Evolutionary conservation across 2,329 filamentous ascomycete genomes (phyloP).

Genomic region (Purpureocillium takamizusanense): DNA sequence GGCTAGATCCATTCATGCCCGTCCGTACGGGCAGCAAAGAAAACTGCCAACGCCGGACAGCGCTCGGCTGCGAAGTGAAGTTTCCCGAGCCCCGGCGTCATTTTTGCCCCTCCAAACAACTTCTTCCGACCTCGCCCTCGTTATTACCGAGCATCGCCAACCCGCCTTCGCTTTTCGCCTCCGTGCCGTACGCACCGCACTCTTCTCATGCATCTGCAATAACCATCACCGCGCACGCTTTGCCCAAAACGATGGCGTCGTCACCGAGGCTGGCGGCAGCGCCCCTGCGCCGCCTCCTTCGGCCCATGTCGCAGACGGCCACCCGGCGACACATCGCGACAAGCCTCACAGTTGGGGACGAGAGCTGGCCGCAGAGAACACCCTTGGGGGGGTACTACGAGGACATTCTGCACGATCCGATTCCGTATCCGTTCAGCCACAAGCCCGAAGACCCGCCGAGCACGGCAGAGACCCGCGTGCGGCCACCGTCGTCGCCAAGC

Average conservation of each 20-base stretch:
- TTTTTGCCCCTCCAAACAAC: conserved; percentile 1
- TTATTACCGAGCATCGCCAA: too few species aligned
- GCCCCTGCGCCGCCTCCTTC: conserved; percentile 19
- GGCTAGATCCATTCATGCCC: too few species aligned
- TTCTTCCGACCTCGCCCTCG: too few species aligned
- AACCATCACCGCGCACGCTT: neutral
- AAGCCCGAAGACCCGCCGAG: conserved; percentile 36
- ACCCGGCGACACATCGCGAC: conserved; percentile 19
- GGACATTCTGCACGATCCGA: conserved; percentile 39
- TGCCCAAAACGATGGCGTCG: conserved; percentile 17
- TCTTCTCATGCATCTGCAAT: neutral
- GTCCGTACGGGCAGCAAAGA: too few species aligned
- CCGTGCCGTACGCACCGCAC: too few species aligned
- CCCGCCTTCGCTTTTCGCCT: too few species aligned
- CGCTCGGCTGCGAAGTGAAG: neutral
- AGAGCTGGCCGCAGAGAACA: conserved; percentile 25
- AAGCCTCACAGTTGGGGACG: conserved; percentile 7
- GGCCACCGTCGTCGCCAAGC: conserved; percentile 9
- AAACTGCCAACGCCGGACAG: too few species aligned
- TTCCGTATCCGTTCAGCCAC: conserved; percentile 24
- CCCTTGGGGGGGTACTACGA: conserved; percentile 53
- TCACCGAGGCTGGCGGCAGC: conserved; percentile 19
- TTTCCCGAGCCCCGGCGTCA: neutral
- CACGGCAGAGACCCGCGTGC: conserved; percentile 18
- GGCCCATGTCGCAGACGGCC: conserved; percentile 9